Percentiles rank a stretch among this genome's conserved stretches.
phyloP scores from a whole-genome alignment of 768 basidiomycete species.

The Mycena olivaceomarginata region DNA sequence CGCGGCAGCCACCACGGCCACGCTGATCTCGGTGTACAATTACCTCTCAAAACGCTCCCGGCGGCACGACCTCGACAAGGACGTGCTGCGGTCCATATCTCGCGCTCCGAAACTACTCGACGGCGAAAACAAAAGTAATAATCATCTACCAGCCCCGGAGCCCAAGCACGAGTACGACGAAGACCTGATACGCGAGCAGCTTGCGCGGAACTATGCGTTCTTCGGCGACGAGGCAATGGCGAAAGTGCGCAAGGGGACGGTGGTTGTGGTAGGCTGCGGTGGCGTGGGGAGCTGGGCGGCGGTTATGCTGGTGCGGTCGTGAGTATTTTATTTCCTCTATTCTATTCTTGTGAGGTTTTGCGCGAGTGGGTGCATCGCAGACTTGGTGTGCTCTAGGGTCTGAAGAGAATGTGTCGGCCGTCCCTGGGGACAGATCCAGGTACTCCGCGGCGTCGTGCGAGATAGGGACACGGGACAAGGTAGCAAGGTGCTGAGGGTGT shows the following conservation, averaged over 20 bases:
- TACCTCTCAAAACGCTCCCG: conserved; percentile 66
- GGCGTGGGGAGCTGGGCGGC: conserved; percentile 98
- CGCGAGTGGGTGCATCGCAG: too few species aligned
- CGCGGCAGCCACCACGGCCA: conserved; percentile 78
- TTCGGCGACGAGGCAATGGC: conserved; percentile 93
- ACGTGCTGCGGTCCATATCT: conserved; percentile 54
- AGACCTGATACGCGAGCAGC: conserved; percentile 89
- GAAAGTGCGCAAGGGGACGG: conserved; percentile 81
- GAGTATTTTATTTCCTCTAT: conserved; percentile 57
- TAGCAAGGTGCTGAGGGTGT: too few species aligned
- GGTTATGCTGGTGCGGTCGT: conserved; percentile 95
- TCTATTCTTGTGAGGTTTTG: neutral
- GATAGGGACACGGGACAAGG: too few species aligned
- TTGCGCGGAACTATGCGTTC: conserved; percentile 96
- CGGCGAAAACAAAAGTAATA: neutral
- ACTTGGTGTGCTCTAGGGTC: too few species aligned
- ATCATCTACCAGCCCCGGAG: neutral
- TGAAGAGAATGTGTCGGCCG: too few species aligned
- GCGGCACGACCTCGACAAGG: conserved; percentile 74
- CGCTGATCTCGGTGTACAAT: conserved; percentile 76
- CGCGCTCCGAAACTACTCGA: too few species aligned
- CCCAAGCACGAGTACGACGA: conserved; percentile 74
- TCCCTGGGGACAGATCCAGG: too few species aligned
- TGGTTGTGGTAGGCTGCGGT: conserved; percentile 95
- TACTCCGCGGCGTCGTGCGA: too few species aligned